Evolutionary conservation across 2,329 filamentous ascomycete species (phyloP).

Genomic region (Paecilomyces sp.): DNA sequence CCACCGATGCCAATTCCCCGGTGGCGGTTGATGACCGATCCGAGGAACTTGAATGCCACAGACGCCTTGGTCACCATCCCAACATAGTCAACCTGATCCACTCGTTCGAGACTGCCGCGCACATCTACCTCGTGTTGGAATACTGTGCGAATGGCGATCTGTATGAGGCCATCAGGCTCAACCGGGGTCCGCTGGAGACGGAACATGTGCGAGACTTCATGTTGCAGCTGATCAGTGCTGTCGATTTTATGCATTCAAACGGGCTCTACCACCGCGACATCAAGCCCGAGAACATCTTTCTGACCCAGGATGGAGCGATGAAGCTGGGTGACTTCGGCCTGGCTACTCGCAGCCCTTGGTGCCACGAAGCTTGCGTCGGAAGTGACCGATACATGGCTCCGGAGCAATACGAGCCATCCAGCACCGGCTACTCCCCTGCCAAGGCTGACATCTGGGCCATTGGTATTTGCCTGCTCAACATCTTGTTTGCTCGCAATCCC

Average conservation of each 20-base stretch:
- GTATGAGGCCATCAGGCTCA: constrained; percentile 91
- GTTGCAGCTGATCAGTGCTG: constrained; percentile 83
- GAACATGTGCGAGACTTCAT: constrained; percentile 97
- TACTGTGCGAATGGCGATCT: constrained; percentile 93
- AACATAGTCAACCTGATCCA: constrained; percentile 92
- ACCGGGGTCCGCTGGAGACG: constrained; percentile 82
- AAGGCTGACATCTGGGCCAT: constrained; percentile 96
- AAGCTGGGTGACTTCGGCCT: constrained; percentile 97
- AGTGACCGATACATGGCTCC: constrained; percentile 99
- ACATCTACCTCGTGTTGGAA: constrained; percentile 88
- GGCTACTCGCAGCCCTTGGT: constrained; percentile 83
- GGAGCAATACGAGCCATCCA: constrained; percentile 89
- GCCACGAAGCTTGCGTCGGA: constrained; percentile 84
- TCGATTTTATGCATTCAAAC: constrained; percentile 83
- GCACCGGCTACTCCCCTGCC: constrained; percentile 82
- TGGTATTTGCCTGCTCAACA: constrained; percentile 92
- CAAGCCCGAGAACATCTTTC: constrained; percentile 98
- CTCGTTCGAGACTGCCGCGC: constrained; percentile 85
- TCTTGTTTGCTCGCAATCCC: constrained; percentile 92
- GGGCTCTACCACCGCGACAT: constrained; percentile 96
- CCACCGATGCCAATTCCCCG: constrained; percentile 52
- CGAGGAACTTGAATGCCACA: constrained; percentile 61
- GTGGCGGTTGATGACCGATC: constrained; percentile 70
- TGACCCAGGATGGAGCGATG: constrained; percentile 77
- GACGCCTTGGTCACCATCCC: constrained; percentile 67